A percentile compares a stretch with the other conserved stretches of the same genome.
Evolutionary conservation across 108 stramenopile genomes (phyloP).

Genomic region (Ochromonas danica): DNA sequence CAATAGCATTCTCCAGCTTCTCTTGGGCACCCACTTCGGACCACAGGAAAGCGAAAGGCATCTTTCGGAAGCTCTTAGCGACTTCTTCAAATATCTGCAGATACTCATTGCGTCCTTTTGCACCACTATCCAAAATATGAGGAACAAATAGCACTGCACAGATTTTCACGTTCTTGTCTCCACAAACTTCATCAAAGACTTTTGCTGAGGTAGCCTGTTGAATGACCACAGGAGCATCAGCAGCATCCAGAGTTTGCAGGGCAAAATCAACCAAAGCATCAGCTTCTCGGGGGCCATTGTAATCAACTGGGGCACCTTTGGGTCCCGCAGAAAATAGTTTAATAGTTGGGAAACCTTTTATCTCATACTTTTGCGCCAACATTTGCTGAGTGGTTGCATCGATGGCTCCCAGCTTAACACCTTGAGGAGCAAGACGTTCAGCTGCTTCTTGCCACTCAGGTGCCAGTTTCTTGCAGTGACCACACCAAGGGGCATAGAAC

Average conservation of each 20-base stretch:
- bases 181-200: constrained; percentile 8
- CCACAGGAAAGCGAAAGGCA: constrained; percentile 41
- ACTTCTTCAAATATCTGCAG: constrained; percentile 58
- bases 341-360: constrained; percentile 75
- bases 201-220: constrained; percentile 59
- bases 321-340: constrained; percentile 57
- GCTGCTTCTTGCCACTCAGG: constrained; percentile 53
- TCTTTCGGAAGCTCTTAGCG: constrained; percentile 31
- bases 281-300: constrained; percentile 69
- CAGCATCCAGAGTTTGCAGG: constrained; percentile 66
- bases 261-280: constrained; percentile 67
- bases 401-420: constrained; percentile 67
- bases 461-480: constrained; percentile 65
- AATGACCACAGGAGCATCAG: constrained; percentile 63
- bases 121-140: constrained; percentile 50
- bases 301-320: constrained; percentile 64
- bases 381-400: constrained; percentile 74
- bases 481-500: constrained; percentile 69
- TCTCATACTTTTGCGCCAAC: constrained; percentile 68
- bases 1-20: constrained; percentile 39
- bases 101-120: constrained; percentile 55
- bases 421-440: constrained; percentile 39
- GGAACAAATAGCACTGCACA: constrained; percentile 44
- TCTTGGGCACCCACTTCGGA: constrained; percentile 37
- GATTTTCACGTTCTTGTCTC: background rate